Evolutionary conservation across 352 stramenopile genomes (phyloP).

Genomic region (Globisporangium rhizosaccharum): DNA sequence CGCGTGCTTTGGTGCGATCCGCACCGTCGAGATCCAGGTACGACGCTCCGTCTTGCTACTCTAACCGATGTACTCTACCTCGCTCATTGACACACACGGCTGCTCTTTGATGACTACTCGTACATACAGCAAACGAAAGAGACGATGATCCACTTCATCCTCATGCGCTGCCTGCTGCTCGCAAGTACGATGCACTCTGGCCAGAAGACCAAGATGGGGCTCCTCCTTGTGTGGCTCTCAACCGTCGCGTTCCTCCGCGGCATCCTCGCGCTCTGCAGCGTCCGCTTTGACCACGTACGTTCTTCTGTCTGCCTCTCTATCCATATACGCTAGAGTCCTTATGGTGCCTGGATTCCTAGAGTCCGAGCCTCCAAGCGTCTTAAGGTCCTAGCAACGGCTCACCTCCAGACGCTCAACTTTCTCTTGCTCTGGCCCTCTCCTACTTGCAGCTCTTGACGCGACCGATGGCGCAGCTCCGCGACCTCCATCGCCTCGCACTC

Average conservation of each 20-base stretch:
- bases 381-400: neutral
- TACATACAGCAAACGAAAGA: constrained; percentile 66
- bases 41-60: neutral
- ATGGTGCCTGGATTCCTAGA: neutral
- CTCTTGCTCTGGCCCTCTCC: neutral
- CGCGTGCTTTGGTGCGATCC: constrained; percentile 39
- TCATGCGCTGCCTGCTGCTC: constrained; percentile 70
- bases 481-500: constrained; percentile 50
- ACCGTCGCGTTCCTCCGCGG: constrained; percentile 52
- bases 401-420: neutral
- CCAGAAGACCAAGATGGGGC: constrained; percentile 29
- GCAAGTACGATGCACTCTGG: constrained; percentile 56
- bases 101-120: neutral
- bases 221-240: constrained; percentile 67
- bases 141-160: constrained; percentile 67
- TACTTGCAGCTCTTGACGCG: constrained; percentile 40
- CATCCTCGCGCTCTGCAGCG: constrained; percentile 53
- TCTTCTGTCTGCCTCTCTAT: neutral
- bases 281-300: constrained; percentile 56
- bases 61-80: neutral
- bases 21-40: constrained; percentile 49
- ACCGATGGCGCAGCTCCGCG: constrained; percentile 47
- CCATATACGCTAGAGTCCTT: neutral
- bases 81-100: neutral
- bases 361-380: no score